Conservation (phyloP, 2,329 filamentous ascomycete species). For the Colletotrichum cereale region DNA sequence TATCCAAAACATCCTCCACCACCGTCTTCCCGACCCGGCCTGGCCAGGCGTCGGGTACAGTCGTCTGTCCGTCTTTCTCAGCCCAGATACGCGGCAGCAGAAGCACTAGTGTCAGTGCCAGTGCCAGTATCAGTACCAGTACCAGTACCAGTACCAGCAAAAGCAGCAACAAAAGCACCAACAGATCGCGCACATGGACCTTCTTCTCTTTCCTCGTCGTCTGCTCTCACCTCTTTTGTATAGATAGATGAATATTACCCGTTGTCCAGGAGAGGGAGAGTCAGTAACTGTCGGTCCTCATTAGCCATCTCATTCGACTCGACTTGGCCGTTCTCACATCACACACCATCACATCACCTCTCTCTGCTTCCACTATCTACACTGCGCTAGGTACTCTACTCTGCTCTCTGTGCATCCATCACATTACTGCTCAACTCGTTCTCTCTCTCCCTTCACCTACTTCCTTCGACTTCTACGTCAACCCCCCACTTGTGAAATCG, state of each 20-base stretch:
- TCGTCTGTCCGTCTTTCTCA: neutral
- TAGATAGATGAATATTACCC: neutral
- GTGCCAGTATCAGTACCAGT: neutral
- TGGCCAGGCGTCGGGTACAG: neutral
- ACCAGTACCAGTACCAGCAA: neutral
- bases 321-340: neutral
- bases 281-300: neutral
- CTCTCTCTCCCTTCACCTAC: neutral
- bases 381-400: too few relatives aligned
- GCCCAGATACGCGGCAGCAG: slow-evolving; percentile 5
- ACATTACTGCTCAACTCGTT: neutral
- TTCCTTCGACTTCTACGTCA: neutral
- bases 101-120: neutral
- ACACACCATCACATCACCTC: neutral
- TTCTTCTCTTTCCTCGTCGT: neutral
- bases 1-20: neutral
- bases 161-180: neutral
- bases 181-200: slow-evolving; percentile 7
- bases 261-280: neutral
- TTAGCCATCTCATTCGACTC: slow-evolving; percentile 5
- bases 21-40: neutral
- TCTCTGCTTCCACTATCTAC: neutral
- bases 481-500: slow-evolving; percentile 2
- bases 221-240: slow-evolving; percentile 1
- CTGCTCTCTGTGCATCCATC: neutral